These are phyloP conservation scores for Ailanthus altissimus DNA, from an alignment of 345 rosid species.

Conservation along the genomic window DNA sequence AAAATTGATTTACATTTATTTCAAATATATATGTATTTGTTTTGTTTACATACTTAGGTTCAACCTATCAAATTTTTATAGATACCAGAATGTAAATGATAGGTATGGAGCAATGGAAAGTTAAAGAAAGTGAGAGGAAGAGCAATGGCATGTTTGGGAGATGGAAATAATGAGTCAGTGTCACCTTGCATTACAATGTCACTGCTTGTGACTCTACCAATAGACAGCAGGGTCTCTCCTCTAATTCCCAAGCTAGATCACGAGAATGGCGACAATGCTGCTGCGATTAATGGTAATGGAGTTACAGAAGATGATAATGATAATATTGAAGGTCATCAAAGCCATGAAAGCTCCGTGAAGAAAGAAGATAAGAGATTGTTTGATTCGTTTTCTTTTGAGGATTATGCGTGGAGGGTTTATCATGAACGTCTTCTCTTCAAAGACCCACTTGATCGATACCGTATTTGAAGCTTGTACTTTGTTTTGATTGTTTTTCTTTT, in stretches of 20 bases:
- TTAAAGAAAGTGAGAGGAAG: conserved; percentile 72
- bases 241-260: conserved; percentile 26
- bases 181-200: conserved; percentile 49
- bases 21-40: no score
- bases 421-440: conserved; percentile 59
- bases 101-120: conserved; percentile 89
- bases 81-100: background rate
- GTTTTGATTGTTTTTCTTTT: background rate
- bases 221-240: conserved; percentile 52
- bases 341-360: background rate
- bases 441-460: conserved; percentile 72
- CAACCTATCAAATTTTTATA: background rate
- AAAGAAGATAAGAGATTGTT: conserved; percentile 35
- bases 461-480: conserved; percentile 21
- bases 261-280: background rate
- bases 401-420: conserved; percentile 82
- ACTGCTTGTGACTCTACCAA: conserved; percentile 60
- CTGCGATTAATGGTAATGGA: conserved; percentile 11
- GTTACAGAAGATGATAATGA: conserved; percentile 19
- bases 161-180: conserved; percentile 25
- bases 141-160: conserved; percentile 38
- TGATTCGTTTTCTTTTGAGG: conserved; percentile 62
- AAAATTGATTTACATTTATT: no score
- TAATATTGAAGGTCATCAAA: conserved; percentile 10
- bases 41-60: no score